Evolutionary conservation across 805 yeast species (phyloP), one percentile per base, ranked within the genome.

Genomic region (Starmerella apis): DNA sequence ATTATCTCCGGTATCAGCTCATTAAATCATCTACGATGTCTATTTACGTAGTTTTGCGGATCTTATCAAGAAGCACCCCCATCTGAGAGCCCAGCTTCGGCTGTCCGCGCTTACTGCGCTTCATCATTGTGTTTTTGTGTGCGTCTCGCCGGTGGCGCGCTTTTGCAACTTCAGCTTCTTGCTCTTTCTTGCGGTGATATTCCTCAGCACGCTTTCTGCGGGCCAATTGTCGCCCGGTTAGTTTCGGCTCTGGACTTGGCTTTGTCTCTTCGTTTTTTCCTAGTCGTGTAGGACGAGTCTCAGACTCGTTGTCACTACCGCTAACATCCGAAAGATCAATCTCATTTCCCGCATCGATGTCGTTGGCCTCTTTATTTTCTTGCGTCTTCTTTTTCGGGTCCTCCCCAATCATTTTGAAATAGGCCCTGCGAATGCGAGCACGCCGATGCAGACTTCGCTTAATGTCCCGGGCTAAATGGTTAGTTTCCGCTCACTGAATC

Each of bases 31-130:
- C n/a, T n/a, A n/a, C n/a, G n/a, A n/a, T n/a, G n/a, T n/a, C n/a
- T n/a, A n/a, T n/a, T n/a, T n/a, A n/a, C n/a, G n/a, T n/a, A n/a
- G 43, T 18, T n/a, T 59, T 55, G 61, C 77, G 79, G 53, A 88
- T 84, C 65, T 86, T 85, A 48, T 83, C 92, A 44, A 88, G 71
- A 39, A 88, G 69, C 58, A 79, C 77, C 49, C 78, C 81, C 51
- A 88, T 85, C 65, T 94, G 77, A 14, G 95, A 94, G 0, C 86
- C 95, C 90, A 88, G 85, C 41, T 77, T 66, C 2, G 96, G 96
- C 64, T 88, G 97, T 0, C 97, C 97, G 3, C 69, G 62, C 59
- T 72, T 71, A 1, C 95, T 88, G 54, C 71, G 79, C 51, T 74
- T 71, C 8, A 71, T 67, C 46, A 80, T 57, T 20, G 60, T 65